Percentiles rank a stretch among this genome's conserved stretches.
phyloP scores from a whole-genome alignment of 2,329 filamentous ascomycete species.

The Xylariaceae sp. region DNA sequence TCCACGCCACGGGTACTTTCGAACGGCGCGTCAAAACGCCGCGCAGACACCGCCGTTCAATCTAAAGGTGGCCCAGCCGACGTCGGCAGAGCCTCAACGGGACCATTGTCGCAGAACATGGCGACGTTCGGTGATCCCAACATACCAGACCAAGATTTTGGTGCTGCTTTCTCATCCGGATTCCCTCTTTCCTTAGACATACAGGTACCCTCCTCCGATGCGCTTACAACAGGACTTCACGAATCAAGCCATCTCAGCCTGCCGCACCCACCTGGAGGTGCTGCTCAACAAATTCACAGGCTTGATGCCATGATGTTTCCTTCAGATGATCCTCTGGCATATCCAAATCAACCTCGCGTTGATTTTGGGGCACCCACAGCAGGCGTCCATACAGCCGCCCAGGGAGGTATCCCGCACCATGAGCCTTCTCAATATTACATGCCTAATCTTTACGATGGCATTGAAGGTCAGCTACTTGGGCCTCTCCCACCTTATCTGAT shows the following conservation, averaged over 20 bases:
- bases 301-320: constrained; percentile 79
- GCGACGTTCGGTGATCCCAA: constrained; percentile 7
- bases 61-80: constrained; percentile 15
- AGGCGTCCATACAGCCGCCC: constrained; percentile 26
- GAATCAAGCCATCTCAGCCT: constrained; percentile 24
- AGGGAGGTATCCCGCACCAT: constrained; percentile 26
- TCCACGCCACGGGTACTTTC: constrained; percentile 24
- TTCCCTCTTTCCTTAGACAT: too few species aligned
- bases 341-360: constrained; percentile 72
- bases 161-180: constrained; percentile 11
- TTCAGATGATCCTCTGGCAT: constrained; percentile 72
- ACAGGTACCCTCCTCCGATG: constrained; percentile 16
- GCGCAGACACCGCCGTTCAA: constrained; percentile 10
- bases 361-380: constrained; percentile 40
- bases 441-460: constrained; percentile 54
- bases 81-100: constrained; percentile 16
- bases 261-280: constrained; percentile 19
- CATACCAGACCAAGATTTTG: constrained; percentile 16
- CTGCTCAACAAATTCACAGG: constrained; percentile 55
- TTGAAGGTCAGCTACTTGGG: constrained; percentile 70
- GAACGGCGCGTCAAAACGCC: constrained; percentile 15
- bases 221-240: constrained; percentile 21
- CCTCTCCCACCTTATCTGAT: constrained; percentile 69
- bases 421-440: constrained; percentile 45
- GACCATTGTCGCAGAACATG: constrained; percentile 11